Evolutionary conservation across 495 filamentous ascomycete species (phyloP).

Genomic region (Hyaloscypha bicolor): DNA sequence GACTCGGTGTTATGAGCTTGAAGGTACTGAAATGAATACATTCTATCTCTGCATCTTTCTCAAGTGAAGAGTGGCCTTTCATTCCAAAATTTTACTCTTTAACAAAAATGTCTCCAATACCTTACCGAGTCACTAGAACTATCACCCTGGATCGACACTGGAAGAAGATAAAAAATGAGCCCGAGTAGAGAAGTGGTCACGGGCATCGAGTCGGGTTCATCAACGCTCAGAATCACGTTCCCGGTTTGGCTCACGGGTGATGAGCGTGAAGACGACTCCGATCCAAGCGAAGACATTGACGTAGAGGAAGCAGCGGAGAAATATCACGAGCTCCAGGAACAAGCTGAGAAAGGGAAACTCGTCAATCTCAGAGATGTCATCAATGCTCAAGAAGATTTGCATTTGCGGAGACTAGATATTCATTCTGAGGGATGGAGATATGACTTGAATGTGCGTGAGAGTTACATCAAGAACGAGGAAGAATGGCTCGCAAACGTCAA

Average conservation of each 20-base stretch:
- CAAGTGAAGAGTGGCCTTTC: background rate
- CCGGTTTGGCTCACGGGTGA: background rate
- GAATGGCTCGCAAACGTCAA: slow-evolving; percentile 12
- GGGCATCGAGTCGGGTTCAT: slow-evolving; percentile 8
- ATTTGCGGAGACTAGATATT: slow-evolving; percentile 5
- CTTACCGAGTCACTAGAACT: background rate
- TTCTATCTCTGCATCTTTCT: background rate
- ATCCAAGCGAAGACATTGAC: background rate
- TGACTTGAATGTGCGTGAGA: slow-evolving; percentile 1
- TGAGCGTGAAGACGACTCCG: background rate
- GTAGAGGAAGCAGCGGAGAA: slow-evolving; percentile 1
- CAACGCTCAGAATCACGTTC: slow-evolving; percentile 1
- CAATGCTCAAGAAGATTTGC: slow-evolving; percentile 6
- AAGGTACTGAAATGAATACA: background rate
- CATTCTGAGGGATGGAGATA: slow-evolving; percentile 13
- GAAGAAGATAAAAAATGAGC: background rate
- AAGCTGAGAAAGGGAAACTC: slow-evolving; percentile 2
- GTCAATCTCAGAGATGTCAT: slow-evolving; percentile 7
- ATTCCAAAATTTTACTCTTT: background rate
- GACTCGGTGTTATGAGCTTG: background rate
- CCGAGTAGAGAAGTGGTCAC: slow-evolving; percentile 12
- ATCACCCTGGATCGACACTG: slow-evolving; percentile 10
- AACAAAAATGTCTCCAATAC: background rate
- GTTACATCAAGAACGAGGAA: slow-evolving; percentile 9
- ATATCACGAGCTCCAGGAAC: slow-evolving; percentile 5